A percentile compares a stretch with the other conserved stretches of the same genome.
phyloP scores from a whole-genome alignment of 495 filamentous ascomycete genomes.

The Letharia columbiana region DNA sequence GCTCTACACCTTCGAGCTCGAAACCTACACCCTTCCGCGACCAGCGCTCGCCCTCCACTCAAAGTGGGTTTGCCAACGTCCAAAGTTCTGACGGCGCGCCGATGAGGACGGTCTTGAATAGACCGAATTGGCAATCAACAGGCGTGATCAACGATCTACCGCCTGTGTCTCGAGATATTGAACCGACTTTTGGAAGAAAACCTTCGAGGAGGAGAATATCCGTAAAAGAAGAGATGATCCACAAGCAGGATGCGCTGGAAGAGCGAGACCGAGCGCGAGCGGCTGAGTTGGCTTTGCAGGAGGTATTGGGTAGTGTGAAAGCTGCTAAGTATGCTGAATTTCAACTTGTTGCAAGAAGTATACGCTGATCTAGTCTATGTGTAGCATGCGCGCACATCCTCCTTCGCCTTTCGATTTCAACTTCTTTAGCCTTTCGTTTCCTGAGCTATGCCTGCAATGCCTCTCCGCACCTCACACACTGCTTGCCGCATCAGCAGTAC shows the following conservation, averaged over 20 bases:
- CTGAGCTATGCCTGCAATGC: constrained; percentile 69
- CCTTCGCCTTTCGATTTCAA: constrained; percentile 73
- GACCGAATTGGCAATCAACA: constrained; percentile 66
- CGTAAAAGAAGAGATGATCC: constrained; percentile 24
- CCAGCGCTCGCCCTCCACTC: constrained; percentile 20
- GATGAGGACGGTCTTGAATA: constrained; percentile 47
- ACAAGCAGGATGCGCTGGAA: constrained; percentile 35
- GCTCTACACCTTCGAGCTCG: constrained; percentile 28
- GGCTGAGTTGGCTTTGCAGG: constrained; percentile 73
- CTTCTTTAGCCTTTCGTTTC: constrained; percentile 69
- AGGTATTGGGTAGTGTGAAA: constrained; percentile 67
- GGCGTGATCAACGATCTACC: constrained; percentile 74
- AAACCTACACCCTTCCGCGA: constrained; percentile 22
- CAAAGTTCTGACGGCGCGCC: constrained; percentile 29
- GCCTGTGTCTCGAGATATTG: constrained; percentile 32
- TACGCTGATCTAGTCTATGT: constrained; percentile 1
- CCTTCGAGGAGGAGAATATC: constrained; percentile 24
- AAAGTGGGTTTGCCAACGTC: constrained; percentile 26
- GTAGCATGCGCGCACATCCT: constrained; percentile 33
- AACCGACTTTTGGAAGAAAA: constrained; percentile 28
- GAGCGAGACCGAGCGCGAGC: constrained; percentile 66
- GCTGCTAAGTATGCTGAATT: constrained; percentile 61
- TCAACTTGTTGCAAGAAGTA: constrained; percentile 2
- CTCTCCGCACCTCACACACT: constrained; percentile 70
- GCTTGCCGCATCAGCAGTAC: constrained; percentile 59